These are phyloP conservation scores for Salpingoeca rosetta DNA, from an alignment of 78 protist species.

Conservation along the genomic window DNA sequence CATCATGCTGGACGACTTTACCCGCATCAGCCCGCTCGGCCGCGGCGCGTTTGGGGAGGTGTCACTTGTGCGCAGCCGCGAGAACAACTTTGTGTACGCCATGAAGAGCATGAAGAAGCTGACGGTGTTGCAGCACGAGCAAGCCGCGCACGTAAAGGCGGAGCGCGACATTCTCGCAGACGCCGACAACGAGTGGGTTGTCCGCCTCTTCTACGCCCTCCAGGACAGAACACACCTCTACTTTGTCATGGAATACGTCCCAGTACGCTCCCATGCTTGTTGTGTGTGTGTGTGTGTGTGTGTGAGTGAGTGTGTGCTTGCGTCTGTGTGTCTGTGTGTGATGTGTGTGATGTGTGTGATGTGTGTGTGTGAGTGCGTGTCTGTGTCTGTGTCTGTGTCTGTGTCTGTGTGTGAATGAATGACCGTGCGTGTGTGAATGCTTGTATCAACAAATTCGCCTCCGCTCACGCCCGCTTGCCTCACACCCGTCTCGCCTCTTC, in stretches of 20 bases:
- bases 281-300: no score
- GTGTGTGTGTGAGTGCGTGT: no score
- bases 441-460: no score
- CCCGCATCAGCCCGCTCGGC: not conserved
- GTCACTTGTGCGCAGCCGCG: slow-evolving; percentile 12
- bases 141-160: slow-evolving; percentile 37
- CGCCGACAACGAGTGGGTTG: slow-evolving; percentile 52
- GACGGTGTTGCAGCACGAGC: slow-evolving; percentile 20
- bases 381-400: no score
- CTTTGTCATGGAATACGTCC: slow-evolving; percentile 38
- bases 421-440: no score
- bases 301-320: no score
- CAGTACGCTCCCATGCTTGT: no score
- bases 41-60: slow-evolving; percentile 54
- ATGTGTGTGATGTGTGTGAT: no score
- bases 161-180: slow-evolving; percentile 78
- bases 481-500: no score
- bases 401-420: no score
- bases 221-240: slow-evolving; percentile 33
- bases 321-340: no score
- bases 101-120: slow-evolving; percentile 40
- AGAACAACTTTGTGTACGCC: slow-evolving; percentile 29
- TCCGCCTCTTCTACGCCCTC: slow-evolving; percentile 69
- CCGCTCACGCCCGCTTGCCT: no score
- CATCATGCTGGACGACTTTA: not conserved